Evolutionary conservation across 1,139 yeast genomes (phyloP).

Genomic region (Pichia kudriavzevii): DNA sequence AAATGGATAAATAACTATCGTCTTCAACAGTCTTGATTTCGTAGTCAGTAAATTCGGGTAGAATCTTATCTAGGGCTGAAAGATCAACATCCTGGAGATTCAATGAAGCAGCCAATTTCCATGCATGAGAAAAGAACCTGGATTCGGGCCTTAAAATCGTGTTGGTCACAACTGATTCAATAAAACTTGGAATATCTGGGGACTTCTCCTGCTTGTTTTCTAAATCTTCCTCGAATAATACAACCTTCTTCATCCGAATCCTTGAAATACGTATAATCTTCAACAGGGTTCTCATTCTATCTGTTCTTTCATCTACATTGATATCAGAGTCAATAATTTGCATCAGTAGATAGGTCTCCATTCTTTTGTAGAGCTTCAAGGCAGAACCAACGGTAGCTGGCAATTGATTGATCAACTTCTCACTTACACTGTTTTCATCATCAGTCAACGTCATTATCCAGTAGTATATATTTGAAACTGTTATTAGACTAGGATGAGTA

Average conservation of each 20-base stretch:
- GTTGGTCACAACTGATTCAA: slow-evolving; percentile 73
- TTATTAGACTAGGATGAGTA: slow-evolving; percentile 48
- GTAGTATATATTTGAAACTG: slow-evolving; percentile 60
- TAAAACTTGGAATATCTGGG: slow-evolving; percentile 71
- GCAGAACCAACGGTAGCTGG: slow-evolving; percentile 68
- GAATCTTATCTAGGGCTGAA: slow-evolving; percentile 14
- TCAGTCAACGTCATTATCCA: slow-evolving; percentile 56
- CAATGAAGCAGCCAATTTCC: slow-evolving; percentile 50
- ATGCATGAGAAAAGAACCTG: slow-evolving; percentile 54
- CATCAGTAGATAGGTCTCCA: slow-evolving; percentile 55
- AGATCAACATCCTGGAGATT: slow-evolving; percentile 8
- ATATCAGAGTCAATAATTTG: slow-evolving; percentile 60
- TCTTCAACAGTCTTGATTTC: slow-evolving; percentile 5
- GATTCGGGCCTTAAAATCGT: slow-evolving; percentile 79
- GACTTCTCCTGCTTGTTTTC: slow-evolving; percentile 27
- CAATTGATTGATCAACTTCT: slow-evolving; percentile 45
- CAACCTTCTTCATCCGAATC: slow-evolving; percentile 59
- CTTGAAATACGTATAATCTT: slow-evolving; percentile 61
- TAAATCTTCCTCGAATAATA: slow-evolving; percentile 36
- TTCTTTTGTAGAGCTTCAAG: slow-evolving; percentile 58
- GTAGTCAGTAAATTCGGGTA: slow-evolving; percentile 9
- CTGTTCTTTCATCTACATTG: slow-evolving; percentile 51
- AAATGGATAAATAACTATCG: slow-evolving; percentile 48
- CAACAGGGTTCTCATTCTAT: slow-evolving; percentile 63
- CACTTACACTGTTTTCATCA: slow-evolving; percentile 29